These are phyloP conservation scores for Globisporangium ultimum DNA, from an alignment of 352 stramenopile species.

Conservation along the genomic window DNA sequence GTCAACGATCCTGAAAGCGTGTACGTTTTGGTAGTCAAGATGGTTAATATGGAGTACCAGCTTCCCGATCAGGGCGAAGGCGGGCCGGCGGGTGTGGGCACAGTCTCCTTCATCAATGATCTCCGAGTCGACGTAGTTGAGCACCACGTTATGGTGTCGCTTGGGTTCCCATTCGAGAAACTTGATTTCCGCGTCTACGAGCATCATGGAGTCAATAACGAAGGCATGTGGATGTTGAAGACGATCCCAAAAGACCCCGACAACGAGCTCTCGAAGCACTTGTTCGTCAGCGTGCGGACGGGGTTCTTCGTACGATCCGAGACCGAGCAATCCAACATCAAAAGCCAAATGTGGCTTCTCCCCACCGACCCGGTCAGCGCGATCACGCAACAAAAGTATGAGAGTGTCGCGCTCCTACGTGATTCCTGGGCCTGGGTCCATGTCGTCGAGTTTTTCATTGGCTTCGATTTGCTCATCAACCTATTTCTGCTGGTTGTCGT, in stretches of 20 bases:
- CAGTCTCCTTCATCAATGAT: slow-evolving; percentile 11
- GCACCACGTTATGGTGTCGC: slow-evolving; percentile 13
- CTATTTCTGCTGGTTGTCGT: slow-evolving; percentile 32
- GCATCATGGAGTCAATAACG: slow-evolving; percentile 3
- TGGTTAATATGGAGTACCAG: slow-evolving; percentile 13
- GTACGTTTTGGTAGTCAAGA: slow-evolving; percentile 3
- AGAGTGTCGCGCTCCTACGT: slow-evolving; percentile 1
- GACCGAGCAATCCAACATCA: slow-evolving; percentile 12
- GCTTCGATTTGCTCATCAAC: slow-evolving; percentile 26
- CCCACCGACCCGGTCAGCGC: not conserved
- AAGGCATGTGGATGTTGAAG: slow-evolving; percentile 5
- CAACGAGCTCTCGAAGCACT: slow-evolving; percentile 1
- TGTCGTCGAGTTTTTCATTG: slow-evolving; percentile 28
- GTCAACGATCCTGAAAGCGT: not conserved
- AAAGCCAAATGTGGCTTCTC: slow-evolving; percentile 7
- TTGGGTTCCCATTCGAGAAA: slow-evolving; percentile 27
- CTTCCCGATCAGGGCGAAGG: slow-evolving; percentile 8
- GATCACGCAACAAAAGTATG: slow-evolving; percentile 1
- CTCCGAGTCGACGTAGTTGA: slow-evolving; percentile 3
- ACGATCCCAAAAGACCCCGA: slow-evolving; percentile 5
- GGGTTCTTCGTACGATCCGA: slow-evolving; percentile 5
- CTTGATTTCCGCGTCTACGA: slow-evolving; percentile 9
- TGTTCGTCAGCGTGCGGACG: not conserved
- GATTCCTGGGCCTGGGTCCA: slow-evolving; percentile 23
- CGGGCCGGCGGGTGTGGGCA: slow-evolving; percentile 4